Evolutionary conservation across 2,329 filamentous ascomycete genomes (phyloP), one percentile per base, ranked within the genome.

Genomic region (Fusarium luffae): DNA sequence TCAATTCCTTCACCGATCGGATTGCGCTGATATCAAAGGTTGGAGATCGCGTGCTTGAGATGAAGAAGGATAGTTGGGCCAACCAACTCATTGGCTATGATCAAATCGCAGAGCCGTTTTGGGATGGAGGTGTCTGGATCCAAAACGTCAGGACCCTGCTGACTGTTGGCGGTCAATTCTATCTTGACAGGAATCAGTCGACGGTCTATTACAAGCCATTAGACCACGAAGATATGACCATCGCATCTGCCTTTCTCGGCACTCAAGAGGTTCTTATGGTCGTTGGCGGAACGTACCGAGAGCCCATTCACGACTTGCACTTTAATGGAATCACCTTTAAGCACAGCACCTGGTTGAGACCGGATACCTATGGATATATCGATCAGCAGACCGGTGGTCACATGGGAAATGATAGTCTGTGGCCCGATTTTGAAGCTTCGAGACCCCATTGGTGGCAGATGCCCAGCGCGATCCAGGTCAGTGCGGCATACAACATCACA

Each of bases 381-480:
- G 57, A 60, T n/a, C 51, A 60, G 9, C 30, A 60, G 21, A 60
- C 32, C 0, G 57, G 57, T 12, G 57, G 57, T 5, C 7, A 60
- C 3, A 60, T 60, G 57, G 57, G 51, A 21, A 57, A 60, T 27
- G 57, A 47, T 12, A 57, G 32, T 16, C 25, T 28, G 3, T 57
- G 57, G 51, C 51, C 51, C 5, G 11, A 34, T 0, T 60, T 60
- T 5, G 57, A 60, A 12, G 51, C 42, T 11, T 57, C 57, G 3
- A 57, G 57, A 6, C 51, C 57, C 5, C 32, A 60, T 12, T 60
- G 41, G 57, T 60, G 57, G 51, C 57, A 60, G 51, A 60, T 60
- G 57, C 57, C 51, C 6, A 60, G 57, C 42, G 32, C 57, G 10
- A 21, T 60, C 0, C 51, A 60, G 4, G 2, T 60, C 8, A 60